Evolutionary conservation across 495 filamentous ascomycete species (phyloP).

Genomic region (Xylaria cubensis): DNA sequence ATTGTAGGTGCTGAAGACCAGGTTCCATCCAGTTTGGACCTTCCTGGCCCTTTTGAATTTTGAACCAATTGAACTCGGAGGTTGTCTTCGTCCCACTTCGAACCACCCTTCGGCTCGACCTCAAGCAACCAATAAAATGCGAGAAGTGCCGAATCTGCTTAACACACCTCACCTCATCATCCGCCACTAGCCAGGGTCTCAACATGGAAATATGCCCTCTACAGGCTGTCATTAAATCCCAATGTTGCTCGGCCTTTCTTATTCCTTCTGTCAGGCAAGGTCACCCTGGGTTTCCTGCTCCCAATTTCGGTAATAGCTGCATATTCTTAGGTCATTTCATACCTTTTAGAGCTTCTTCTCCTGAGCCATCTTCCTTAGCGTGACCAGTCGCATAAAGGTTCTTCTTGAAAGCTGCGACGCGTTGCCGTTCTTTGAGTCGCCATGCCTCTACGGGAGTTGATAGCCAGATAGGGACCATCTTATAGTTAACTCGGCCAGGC

Average conservation of each 20-base stretch:
- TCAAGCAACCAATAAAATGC: constrained; percentile 31
- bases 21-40: constrained; percentile 28
- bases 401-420: constrained; percentile 22
- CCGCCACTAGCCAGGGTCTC: constrained; percentile 42
- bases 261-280: constrained; percentile 32
- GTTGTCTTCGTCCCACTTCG: constrained; percentile 32
- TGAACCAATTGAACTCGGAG: constrained; percentile 40
- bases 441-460: neutral
- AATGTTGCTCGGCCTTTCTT: constrained; percentile 29
- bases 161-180: constrained; percentile 43
- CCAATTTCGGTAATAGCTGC: constrained; percentile 32
- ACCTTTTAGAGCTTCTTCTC: constrained; percentile 13
- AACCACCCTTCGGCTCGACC: constrained; percentile 32
- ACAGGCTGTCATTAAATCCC: constrained; percentile 43
- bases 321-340: constrained; percentile 29
- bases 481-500: neutral
- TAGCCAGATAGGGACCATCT: neutral
- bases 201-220: constrained; percentile 40
- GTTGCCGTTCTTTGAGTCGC: neutral
- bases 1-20: constrained; percentile 31
- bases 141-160: constrained; percentile 33
- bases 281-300: constrained; percentile 31
- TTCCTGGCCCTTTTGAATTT: constrained; percentile 40
- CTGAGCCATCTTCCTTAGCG: constrained; percentile 30
- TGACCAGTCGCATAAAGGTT: constrained; percentile 30